Percentiles rank a stretch among this genome's conserved stretches.
phyloP scores from a whole-genome alignment of 768 basidiomycete species.

The Pisolithus marmoratus region DNA sequence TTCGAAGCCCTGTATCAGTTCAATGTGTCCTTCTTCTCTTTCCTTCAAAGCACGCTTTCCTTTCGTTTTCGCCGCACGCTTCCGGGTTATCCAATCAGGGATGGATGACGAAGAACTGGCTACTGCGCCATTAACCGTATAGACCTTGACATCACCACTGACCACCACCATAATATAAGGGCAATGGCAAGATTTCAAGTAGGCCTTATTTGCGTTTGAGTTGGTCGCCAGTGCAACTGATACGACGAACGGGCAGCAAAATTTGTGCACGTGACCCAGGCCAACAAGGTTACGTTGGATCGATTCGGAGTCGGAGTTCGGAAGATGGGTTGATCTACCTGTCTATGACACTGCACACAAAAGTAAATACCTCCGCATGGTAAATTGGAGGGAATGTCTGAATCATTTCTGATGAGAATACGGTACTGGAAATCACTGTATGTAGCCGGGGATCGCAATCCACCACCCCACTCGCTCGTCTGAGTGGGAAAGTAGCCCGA shows the following conservation, averaged over 20 bases:
- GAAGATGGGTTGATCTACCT: too few relatives aligned
- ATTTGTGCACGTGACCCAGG: neutral
- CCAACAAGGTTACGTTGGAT: too few relatives aligned
- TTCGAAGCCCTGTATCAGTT: constrained; percentile 93
- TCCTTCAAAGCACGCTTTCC: constrained; percentile 63
- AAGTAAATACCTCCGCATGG: too few relatives aligned
- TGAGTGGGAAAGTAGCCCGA: neutral
- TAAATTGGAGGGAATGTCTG: too few relatives aligned
- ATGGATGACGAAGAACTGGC: constrained; percentile 84
- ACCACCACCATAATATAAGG: constrained; percentile 24
- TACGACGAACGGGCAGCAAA: too few relatives aligned
- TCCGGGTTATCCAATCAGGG: constrained; percentile 89
- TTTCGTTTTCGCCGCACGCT: constrained; percentile 49
- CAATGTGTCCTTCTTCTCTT: constrained; percentile 77
- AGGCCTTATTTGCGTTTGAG: too few relatives aligned
- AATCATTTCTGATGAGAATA: too few relatives aligned
- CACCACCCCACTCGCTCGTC: too few relatives aligned
- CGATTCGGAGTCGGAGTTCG: too few relatives aligned
- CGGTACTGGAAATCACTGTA: constrained; percentile 1
- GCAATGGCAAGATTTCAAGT: too few relatives aligned
- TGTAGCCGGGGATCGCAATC: constrained; percentile 11
- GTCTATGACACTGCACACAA: too few relatives aligned
- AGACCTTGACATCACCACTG: constrained; percentile 64
- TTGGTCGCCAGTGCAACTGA: too few relatives aligned
- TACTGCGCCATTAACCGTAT: constrained; percentile 92